Conservation (phyloP, 2,329 filamentous ascomycete species). For the Diaporthe humulicola region DNA sequence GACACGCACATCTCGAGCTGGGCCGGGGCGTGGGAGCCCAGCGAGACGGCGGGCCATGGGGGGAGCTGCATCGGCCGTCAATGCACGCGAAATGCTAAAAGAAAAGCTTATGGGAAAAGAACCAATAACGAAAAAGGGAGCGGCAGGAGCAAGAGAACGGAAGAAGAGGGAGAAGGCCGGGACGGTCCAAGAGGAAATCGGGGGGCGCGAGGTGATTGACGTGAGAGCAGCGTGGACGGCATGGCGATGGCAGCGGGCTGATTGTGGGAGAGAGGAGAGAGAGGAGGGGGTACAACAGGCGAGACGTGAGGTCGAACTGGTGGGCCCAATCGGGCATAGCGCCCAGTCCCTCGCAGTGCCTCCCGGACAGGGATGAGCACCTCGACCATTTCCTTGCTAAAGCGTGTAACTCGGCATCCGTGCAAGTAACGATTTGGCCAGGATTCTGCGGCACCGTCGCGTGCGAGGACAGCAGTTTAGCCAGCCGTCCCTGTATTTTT, state of each 20-base stretch:
- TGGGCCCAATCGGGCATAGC: constrained; percentile 17
- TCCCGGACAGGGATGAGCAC: constrained; percentile 16
- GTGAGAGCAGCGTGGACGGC: constrained; percentile 30
- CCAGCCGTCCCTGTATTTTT: constrained; percentile 8
- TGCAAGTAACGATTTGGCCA: constrained; percentile 6
- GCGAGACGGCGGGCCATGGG: not conserved
- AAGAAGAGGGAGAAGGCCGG: constrained; percentile 40
- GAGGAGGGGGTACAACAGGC: constrained; percentile 31
- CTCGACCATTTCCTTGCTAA: not conserved
- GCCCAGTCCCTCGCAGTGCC: not conserved
- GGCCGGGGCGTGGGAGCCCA: not conserved
- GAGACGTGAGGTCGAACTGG: constrained; percentile 32
- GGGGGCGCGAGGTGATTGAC: constrained; percentile 36
- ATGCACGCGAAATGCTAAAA: constrained; percentile 20
- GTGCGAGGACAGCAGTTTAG: not conserved
- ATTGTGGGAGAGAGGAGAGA: not conserved
- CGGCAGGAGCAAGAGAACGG: constrained; percentile 24
- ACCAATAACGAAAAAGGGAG: constrained; percentile 35
- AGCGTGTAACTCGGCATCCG: not conserved
- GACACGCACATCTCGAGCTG: constrained; percentile 29
- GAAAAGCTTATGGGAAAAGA: not conserved
- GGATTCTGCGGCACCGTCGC: not conserved
- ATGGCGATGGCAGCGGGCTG: constrained; percentile 25
- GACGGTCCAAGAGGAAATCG: constrained; percentile 30
- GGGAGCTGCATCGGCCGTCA: constrained; percentile 20